These are phyloP conservation scores for Antarctomyces pellizariae DNA, from an alignment of 495 filamentous ascomycete genomes.

Conservation along the genomic window DNA sequence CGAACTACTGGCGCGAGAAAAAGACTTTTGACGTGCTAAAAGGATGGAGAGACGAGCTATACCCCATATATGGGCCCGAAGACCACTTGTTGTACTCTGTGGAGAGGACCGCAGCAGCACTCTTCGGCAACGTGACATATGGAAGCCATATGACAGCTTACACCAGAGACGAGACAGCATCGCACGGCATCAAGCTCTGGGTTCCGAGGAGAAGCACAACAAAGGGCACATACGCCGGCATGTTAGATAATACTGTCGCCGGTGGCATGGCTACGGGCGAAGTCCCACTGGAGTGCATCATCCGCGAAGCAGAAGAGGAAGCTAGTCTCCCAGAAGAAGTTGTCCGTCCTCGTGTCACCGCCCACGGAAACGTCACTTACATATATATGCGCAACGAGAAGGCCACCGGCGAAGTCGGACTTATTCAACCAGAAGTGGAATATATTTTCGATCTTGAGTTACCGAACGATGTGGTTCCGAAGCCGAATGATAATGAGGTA, in stretches of 20 bases:
- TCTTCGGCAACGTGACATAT: conserved; percentile 77
- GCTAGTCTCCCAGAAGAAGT: conserved; percentile 55
- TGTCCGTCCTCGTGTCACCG: conserved; percentile 31
- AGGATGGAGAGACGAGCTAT: conserved; percentile 78
- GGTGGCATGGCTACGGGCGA: conserved; percentile 72
- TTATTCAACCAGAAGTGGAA: conserved; percentile 71
- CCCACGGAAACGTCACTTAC: conserved; percentile 58
- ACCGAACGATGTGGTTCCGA: conserved; percentile 35
- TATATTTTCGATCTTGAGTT: conserved; percentile 84
- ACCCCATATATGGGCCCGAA: conserved; percentile 49
- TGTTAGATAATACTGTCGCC: conserved; percentile 88
- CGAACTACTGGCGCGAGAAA: conserved; percentile 35
- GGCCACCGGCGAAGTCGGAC: conserved; percentile 66
- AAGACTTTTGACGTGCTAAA: conserved; percentile 44
- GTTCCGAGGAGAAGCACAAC: conserved; percentile 46
- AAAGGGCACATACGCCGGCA: conserved; percentile 68
- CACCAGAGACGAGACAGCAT: conserved; percentile 23
- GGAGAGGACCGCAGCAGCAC: conserved; percentile 51
- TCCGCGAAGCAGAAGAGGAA: conserved; percentile 78
- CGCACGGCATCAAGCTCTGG: conserved; percentile 52
- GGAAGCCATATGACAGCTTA: conserved; percentile 80
- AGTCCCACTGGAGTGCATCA: conserved; percentile 47
- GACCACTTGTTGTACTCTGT: conserved; percentile 45
- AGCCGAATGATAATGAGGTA: conserved; percentile 71
- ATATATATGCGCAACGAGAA: conserved; percentile 54